These are phyloP conservation scores for Ligustrum vulgare DNA, from an alignment of 257 asterid genomes.

Conservation along the genomic window DNA sequence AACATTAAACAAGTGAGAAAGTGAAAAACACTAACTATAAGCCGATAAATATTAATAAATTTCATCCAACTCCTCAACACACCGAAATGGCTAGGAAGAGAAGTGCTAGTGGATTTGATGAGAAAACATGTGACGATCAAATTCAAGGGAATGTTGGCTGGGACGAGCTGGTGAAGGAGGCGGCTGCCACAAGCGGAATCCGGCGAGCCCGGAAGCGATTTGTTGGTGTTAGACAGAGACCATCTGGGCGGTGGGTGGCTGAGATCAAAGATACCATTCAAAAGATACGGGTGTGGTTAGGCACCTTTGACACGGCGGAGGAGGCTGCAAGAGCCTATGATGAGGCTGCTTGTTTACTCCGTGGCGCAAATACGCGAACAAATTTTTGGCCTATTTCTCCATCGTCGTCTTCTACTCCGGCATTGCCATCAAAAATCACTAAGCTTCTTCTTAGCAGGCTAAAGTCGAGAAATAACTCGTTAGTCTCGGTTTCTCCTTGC, in stretches of 20 bases:
- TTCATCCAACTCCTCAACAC: too few species aligned
- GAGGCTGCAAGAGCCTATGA: conserved; percentile 83
- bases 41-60: not conserved
- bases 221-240: conserved; percentile 78
- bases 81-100: conserved; percentile 62
- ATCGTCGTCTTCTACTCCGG: conserved; percentile 47
- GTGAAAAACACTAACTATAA: conserved; percentile 2
- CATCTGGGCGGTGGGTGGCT: conserved; percentile 87
- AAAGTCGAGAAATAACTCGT: conserved; percentile 55
- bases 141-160: conserved; percentile 26
- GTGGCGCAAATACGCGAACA: conserved; percentile 84
- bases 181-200: conserved; percentile 46
- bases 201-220: conserved; percentile 58
- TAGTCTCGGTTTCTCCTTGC: conserved; percentile 24
- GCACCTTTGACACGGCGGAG: conserved; percentile 84
- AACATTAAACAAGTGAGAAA: conserved; percentile 4
- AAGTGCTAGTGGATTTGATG: conserved; percentile 32
- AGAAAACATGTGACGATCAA: conserved; percentile 19
- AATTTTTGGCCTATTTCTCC: conserved; percentile 77
- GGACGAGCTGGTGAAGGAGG: conserved; percentile 64
- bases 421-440: conserved; percentile 70
- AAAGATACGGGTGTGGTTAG: conserved; percentile 77
- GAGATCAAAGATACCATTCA: conserved; percentile 86
- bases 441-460: conserved; percentile 69
- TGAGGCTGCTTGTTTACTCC: conserved; percentile 83